Evolutionary conservation across 306 rosid genomes (phyloP), one percentile per base, ranked within the genome.

Genomic region (Cicer cuneatum): DNA sequence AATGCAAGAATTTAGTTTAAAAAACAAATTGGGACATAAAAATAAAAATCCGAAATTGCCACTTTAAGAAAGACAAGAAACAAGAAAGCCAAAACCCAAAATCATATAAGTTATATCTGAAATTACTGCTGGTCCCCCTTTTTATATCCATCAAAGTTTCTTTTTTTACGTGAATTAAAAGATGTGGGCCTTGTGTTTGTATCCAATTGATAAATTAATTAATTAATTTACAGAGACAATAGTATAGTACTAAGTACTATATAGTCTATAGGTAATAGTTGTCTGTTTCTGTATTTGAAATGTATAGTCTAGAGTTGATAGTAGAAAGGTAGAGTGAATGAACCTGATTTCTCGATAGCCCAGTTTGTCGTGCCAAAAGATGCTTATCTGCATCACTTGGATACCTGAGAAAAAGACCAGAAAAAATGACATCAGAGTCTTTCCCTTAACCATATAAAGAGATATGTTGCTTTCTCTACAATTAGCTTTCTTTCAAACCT

Each of bases 381-480:
- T 89, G 97, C 87, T 92, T 92, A 92, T 92, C 97, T 71, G 97
- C 97, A 77, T 92, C 97, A 86, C 97, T 92, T 80, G 97, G 97
- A 45, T 92, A 92, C 96, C 97, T 92, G 97, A 83, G 91, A 89
- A 86, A 89, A 79, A 86, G 90, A 89, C 90, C 85, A 89, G 74
- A 59, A 59, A 86, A 89, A 92, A 87, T 87, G 92, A 87, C 91
- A 85, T 87, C 72, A 89, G 81, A 67, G 86, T 81, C 79, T 83
- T 85, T 83, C 63, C 84, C 84, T 68, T 66, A 74, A 60, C 84
- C 19, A 85, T 79, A 79, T 77, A 87, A 84, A 84, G 81, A 74
- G 51, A 72, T 75, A 74, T 66, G 41, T 37, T 71, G 86, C 91
- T 84, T 80, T 90, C 79, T 80, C 80, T 77, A 72, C 83, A 84